Conservation (phyloP, 129 eudicot species). For the Apium graveolens region DNA sequence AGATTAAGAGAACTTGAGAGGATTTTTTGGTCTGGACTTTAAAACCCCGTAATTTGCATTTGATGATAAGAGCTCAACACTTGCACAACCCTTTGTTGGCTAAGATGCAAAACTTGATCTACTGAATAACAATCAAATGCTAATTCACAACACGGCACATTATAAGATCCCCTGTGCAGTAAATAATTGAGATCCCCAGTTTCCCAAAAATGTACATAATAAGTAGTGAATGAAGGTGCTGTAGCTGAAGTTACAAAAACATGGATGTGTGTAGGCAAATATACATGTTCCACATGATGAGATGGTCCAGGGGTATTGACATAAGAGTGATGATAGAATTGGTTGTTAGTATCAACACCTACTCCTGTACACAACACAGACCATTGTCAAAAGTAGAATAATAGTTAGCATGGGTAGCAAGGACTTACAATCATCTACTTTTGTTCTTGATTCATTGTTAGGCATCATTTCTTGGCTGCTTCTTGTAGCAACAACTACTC, state of each 20-base stretch:
- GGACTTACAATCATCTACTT: not conserved
- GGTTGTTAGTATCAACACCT: constrained; percentile 11
- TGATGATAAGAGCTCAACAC: too few relatives aligned
- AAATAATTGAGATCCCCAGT: not conserved
- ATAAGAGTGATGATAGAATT: not conserved
- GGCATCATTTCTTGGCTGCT: not conserved
- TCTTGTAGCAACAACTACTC: not conserved
- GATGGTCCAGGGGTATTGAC: constrained; percentile 12
- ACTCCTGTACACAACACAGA: constrained; percentile 9
- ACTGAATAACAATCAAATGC: too few relatives aligned
- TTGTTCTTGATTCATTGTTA: not conserved
- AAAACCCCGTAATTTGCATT: too few relatives aligned
- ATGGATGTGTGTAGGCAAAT: not conserved
- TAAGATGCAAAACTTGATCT: too few relatives aligned
- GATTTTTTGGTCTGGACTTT: too few relatives aligned
- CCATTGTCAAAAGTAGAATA: not conserved
- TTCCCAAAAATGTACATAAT: not conserved
- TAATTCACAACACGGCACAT: too few relatives aligned
- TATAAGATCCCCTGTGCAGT: not conserved
- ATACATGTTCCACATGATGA: constrained; percentile 2
- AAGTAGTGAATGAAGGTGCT: not conserved
- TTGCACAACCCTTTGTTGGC: too few relatives aligned
- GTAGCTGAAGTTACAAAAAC: not conserved
- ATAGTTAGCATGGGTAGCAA: constrained; percentile 3
- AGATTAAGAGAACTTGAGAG: not conserved